These are phyloP conservation scores for Nepenthes alata DNA, from an alignment of 179 eudicot genomes.

Conservation along the genomic window DNA sequence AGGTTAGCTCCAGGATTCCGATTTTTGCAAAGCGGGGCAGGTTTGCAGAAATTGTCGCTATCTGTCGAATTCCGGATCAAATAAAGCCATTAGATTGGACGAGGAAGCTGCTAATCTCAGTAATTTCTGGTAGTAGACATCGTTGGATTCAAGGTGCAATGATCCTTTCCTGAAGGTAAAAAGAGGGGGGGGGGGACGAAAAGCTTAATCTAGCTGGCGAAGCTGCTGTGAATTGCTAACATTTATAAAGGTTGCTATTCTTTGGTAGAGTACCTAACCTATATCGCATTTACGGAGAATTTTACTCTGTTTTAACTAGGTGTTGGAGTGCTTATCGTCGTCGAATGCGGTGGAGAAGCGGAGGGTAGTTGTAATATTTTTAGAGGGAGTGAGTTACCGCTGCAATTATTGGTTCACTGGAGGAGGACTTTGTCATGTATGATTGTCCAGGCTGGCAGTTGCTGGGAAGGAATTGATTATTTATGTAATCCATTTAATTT, in stretches of 20 bases:
- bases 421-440: neutral
- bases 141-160: too few species aligned
- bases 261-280: too few species aligned
- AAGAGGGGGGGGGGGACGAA: too few species aligned
- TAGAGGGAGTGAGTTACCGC: neutral
- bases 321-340: neutral
- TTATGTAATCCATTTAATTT: neutral
- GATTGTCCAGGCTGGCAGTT: neutral
- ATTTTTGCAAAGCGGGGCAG: neutral
- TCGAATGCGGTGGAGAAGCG: neutral
- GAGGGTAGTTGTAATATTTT: neutral
- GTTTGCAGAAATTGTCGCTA: neutral
- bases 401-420: neutral
- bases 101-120: conserved; percentile 10
- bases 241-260: too few species aligned
- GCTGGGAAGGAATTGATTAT: neutral
- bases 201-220: too few species aligned
- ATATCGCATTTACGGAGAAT: too few species aligned
- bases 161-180: too few species aligned
- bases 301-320: too few species aligned
- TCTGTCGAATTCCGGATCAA: too few species aligned
- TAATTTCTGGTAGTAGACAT: conserved; percentile 5
- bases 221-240: too few species aligned
- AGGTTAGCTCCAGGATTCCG: neutral
- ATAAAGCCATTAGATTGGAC: conserved; percentile 8